These are phyloP conservation scores for Hyphodiscus hymeniophilus DNA, from an alignment of 495 filamentous ascomycete species.

Conservation along the genomic window DNA sequence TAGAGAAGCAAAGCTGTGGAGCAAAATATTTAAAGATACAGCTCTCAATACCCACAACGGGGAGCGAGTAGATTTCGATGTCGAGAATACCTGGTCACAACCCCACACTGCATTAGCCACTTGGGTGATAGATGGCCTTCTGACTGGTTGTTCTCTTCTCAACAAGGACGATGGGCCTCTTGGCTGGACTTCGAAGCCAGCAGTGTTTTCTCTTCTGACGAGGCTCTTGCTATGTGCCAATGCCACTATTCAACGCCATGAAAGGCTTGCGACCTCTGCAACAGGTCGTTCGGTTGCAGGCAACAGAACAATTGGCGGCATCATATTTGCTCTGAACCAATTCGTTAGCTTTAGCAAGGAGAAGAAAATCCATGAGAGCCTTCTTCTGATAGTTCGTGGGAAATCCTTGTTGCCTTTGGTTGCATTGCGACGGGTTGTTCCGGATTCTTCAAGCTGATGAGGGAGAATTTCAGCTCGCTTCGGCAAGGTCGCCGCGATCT, in stretches of 20 bases:
- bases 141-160: slow-evolving; percentile 34
- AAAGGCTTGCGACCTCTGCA: neutral
- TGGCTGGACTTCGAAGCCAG: slow-evolving; percentile 65
- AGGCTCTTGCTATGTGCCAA: slow-evolving; percentile 44
- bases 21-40: neutral
- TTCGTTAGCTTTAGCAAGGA: neutral
- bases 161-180: slow-evolving; percentile 50
- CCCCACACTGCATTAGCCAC: slow-evolving; percentile 16
- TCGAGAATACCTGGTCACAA: neutral
- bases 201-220: slow-evolving; percentile 60
- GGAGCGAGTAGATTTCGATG: slow-evolving; percentile 31
- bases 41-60: slow-evolving; percentile 7
- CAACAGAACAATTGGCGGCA: neutral
- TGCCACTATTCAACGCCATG: neutral
- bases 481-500: neutral
- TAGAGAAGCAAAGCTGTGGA: slow-evolving; percentile 60
- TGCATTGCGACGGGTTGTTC: neutral
- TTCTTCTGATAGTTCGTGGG: neutral
- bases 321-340: neutral
- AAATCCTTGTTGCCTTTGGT: neutral
- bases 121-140: slow-evolving; percentile 55
- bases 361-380: neutral
- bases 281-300: neutral
- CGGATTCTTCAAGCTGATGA: neutral
- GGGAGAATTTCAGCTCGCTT: neutral